Evolutionary conservation across 345 rosid genomes (phyloP).

Genomic region (Brassica juncea): DNA sequence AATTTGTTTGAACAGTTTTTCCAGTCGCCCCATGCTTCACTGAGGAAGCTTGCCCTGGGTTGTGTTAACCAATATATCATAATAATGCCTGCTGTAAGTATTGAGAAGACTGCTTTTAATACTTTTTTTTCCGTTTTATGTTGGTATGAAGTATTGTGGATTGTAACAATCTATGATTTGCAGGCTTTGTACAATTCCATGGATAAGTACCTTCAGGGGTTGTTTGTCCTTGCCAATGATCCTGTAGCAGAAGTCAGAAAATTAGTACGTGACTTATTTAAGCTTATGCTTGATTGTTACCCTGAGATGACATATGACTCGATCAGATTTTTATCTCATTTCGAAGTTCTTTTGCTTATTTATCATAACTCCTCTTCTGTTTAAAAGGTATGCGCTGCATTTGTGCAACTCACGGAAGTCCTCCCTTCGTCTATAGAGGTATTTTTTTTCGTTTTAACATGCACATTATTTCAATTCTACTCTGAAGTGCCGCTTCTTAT

Average conservation of each 20-base stretch:
- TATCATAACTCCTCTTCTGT: constrained; percentile 2
- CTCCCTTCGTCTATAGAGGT: constrained; percentile 81
- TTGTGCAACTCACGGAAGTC: constrained; percentile 84
- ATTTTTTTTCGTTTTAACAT: constrained; percentile 19
- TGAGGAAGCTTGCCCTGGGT: constrained; percentile 82
- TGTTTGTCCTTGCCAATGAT: constrained; percentile 84
- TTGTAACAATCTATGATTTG: constrained; percentile 23
- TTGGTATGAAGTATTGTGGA: background rate
- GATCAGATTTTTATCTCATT: background rate
- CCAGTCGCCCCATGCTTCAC: constrained; percentile 78
- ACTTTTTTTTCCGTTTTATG: background rate
- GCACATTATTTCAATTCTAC: background rate
- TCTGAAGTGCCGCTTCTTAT: background rate
- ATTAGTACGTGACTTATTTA: constrained; percentile 47
- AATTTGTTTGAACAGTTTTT: constrained; percentile 64
- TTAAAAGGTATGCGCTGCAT: constrained; percentile 90
- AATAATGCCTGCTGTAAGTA: constrained; percentile 96
- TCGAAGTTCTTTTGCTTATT: background rate
- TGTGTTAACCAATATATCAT: constrained; percentile 84
- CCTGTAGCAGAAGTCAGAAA: constrained; percentile 80
- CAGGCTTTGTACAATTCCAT: constrained; percentile 73
- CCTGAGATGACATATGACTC: constrained; percentile 9
- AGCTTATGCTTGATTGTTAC: constrained; percentile 3
- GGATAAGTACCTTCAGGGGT: constrained; percentile 84
- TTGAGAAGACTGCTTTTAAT: constrained; percentile 11